Evolutionary conservation across 768 basidiomycete genomes (phyloP), one percentile per base, ranked within the genome.

Genomic region (Lentinus tigrinus): DNA sequence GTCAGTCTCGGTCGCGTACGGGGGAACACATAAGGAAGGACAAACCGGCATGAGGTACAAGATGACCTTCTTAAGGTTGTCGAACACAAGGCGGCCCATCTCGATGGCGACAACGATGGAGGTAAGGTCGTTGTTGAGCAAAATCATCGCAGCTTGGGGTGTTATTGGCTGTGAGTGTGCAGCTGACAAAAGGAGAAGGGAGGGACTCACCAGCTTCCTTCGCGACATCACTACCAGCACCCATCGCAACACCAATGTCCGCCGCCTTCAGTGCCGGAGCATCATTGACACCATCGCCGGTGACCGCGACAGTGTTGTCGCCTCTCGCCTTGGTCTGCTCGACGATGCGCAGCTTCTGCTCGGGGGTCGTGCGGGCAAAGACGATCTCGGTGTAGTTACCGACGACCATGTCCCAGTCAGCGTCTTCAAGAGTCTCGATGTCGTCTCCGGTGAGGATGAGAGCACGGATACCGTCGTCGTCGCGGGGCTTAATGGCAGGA

Each of bases 241-340:
- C 84, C 75, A 85, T 81, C 0, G 82, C 84, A 38, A 87, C 79
- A 53, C 85, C 85, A 48, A 84, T 80, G 63, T 89, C 79, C 1
- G 84, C 83, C 27, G 80, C 80, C 58, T 82, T 83, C 52, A 85
- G 71, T 3, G 84, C 79, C 0, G 84, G 81, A 0, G 80, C 80
- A 63, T 85, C 83, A 60, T 85, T 85, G 0, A 84, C 83, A 27
- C 85, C 86, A 66, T 88, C 86, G 3, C 87, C 86, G 4, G 85
- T 87, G 57, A 86, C 84, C 1, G 82, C 85, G 5, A 85, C 84
- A 1, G 81, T 77, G 61, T 78, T 77, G 2, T 77, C 80, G 82
- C 75, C 74, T 3, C 78, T 70, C 9, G 68, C 69, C 67, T 87
- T 82, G 61, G 85, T 77, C 36, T 78, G 76, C 55, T 82, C 80